These are phyloP conservation scores for Aspergillus arachidicola DNA, from an alignment of 2,329 filamentous ascomycete species.

Conservation along the genomic window DNA sequence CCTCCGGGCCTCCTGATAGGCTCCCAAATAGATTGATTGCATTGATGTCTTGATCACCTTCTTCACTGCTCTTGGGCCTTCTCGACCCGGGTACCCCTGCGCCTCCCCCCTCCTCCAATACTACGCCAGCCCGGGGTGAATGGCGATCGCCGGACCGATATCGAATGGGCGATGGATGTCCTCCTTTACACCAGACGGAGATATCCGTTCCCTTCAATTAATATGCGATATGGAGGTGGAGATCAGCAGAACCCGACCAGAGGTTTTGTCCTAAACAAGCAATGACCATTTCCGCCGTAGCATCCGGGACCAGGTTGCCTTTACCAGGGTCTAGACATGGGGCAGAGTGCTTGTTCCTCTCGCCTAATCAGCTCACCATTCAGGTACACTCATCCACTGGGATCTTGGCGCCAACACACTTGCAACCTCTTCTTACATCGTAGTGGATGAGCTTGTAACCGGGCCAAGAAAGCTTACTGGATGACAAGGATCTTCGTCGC, in stretches of 20 bases:
- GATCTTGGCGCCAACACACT: conserved; percentile 6
- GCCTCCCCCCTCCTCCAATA: neutral
- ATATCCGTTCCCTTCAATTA: neutral
- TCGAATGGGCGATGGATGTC: neutral
- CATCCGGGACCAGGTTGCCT: neutral
- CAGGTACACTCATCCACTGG: neutral
- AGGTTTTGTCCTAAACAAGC: conserved; percentile 21
- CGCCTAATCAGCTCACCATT: neutral
- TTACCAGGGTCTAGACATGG: conserved; percentile 3
- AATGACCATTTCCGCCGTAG: conserved; percentile 12
- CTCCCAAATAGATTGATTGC: conserved; percentile 1
- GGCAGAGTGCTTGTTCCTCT: neutral
- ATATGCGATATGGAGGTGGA: neutral
- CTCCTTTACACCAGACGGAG: neutral
- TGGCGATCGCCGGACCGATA: neutral
- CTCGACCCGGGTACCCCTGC: neutral
- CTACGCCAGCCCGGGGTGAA: neutral
- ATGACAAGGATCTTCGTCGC: conserved; percentile 9
- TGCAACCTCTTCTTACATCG: neutral
- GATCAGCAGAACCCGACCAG: neutral
- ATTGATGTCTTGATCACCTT: too few species aligned
- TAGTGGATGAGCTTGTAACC: conserved; percentile 4
- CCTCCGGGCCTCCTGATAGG: neutral
- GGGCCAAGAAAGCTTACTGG: conserved; percentile 8
- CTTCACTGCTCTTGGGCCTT: neutral